These are phyloP conservation scores for Triticum urartu DNA, from an alignment of 176 grass and related monocot species.

Conservation along the genomic window DNA sequence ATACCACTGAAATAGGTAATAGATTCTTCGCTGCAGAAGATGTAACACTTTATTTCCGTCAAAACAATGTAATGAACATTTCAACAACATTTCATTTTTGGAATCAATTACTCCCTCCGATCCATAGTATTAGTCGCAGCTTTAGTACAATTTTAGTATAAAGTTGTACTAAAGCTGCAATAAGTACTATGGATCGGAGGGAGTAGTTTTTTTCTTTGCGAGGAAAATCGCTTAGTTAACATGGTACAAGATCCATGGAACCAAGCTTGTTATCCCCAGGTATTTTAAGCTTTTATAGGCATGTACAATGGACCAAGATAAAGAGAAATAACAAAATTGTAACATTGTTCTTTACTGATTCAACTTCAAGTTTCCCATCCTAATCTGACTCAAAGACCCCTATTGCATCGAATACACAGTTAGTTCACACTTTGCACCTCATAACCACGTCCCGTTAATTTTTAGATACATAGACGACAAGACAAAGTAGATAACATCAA, in stretches of 20 bases:
- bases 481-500: conserved; percentile 12
- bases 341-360: background rate
- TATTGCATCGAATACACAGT: background rate
- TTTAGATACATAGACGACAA: background rate
- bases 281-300: background rate
- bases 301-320: background rate
- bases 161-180: no score
- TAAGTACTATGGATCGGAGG: no score
- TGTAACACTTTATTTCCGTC: background rate
- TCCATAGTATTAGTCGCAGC: no score
- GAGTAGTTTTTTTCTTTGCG: background rate
- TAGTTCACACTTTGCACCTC: background rate
- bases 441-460: background rate
- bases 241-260: background rate
- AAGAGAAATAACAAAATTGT: background rate
- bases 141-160: no score
- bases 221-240: background rate
- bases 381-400: background rate
- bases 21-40: background rate
- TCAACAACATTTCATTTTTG: background rate
- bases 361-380: background rate
- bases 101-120: background rate
- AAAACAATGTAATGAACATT: conserved; percentile 7
- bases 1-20: background rate
- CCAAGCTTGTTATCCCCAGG: background rate